A percentile compares a stretch with the other conserved stretches of the same genome.
Conservation (phyloP, 345 rosid species). For the Eucalyptus grandis region DNA sequence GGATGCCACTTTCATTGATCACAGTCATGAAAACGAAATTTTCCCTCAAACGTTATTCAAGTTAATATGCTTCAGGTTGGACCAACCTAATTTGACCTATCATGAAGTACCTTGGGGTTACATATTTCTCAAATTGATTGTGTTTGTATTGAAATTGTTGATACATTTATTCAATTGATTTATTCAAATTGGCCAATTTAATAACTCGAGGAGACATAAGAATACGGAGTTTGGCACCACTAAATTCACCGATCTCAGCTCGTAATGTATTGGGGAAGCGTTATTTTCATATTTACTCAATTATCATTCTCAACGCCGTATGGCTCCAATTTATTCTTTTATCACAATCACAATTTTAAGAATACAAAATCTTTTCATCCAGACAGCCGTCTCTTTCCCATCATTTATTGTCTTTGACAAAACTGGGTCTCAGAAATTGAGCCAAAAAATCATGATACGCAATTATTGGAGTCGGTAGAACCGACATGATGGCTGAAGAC, state of each 20-base stretch:
- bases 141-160: background rate
- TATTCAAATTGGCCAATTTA: background rate
- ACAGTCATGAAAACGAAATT: background rate
- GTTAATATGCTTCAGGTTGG: background rate
- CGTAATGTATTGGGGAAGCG: background rate
- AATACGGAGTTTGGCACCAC: background rate
- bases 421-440: background rate
- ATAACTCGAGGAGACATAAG: background rate
- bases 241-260: background rate
- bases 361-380: background rate
- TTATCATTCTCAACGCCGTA: background rate
- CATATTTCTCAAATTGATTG: background rate
- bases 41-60: background rate
- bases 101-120: background rate
- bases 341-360: background rate
- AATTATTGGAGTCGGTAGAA: background rate
- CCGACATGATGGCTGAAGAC: background rate
- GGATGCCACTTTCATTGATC: background rate
- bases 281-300: background rate
- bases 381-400: background rate
- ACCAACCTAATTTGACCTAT: background rate
- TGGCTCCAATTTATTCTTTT: background rate
- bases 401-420: background rate
- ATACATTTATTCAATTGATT: background rate
- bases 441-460: background rate